Conservation (phyloP, 257 asterid species). For the Solanum tarijense region DNA sequence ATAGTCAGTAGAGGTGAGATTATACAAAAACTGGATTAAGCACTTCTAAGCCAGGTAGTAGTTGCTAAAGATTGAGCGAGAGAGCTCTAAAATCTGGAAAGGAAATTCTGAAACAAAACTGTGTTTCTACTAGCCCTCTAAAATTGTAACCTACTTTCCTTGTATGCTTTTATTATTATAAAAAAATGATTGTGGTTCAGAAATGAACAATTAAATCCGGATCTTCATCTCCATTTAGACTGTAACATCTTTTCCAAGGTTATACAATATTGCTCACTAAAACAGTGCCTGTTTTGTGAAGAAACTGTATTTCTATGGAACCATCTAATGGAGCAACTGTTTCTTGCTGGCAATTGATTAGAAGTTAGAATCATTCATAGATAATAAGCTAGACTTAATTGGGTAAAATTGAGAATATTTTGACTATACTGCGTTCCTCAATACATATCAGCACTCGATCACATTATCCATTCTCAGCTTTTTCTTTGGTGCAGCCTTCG, state of each 20-base stretch:
- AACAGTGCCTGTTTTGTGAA: neutral
- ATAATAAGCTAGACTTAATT: neutral
- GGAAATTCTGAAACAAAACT: neutral
- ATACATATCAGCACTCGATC: neutral
- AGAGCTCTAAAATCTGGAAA: neutral
- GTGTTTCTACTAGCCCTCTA: neutral
- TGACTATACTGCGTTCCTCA: neutral
- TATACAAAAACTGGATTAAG: neutral
- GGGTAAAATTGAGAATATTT: neutral
- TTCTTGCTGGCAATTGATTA: neutral
- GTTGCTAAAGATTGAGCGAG: neutral
- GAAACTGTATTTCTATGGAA: neutral
- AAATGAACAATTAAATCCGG: neutral
- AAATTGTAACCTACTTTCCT: neutral
- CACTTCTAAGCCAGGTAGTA: neutral
- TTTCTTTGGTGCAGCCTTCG: slow-evolving; percentile 45
- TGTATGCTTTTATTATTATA: neutral
- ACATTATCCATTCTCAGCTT: neutral
- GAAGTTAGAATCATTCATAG: neutral
- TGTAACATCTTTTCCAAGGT: neutral
- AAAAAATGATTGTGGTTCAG: neutral
- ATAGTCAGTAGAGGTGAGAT: neutral
- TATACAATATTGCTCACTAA: neutral
- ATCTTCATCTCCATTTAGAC: neutral
- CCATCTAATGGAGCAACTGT: neutral